Base-by-base conservation (phyloP, 768 basidiomycete genomes). In the Dioszegia crocea region DNA sequence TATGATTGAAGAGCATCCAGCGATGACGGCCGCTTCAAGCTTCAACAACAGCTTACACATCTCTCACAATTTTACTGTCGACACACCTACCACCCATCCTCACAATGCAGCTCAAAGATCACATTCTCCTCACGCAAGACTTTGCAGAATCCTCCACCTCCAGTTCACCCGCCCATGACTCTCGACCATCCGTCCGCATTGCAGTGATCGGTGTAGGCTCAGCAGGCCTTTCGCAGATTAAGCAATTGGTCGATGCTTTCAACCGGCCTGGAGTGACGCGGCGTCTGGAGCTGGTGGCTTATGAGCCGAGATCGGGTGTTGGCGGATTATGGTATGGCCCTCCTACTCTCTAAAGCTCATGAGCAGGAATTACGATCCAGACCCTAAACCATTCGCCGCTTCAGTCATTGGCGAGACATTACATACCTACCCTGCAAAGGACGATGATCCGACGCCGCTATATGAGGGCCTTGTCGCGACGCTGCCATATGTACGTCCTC, bases 291-390 rank as follows among this genome's bases (percentile, higher is more conserved):
- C 56, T 71, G 10, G 67, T 68, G 6, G 62, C 61, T 2, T 76
- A 48, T 54, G 74, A 76, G 48, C 47, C 54, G 24, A 59, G 61
- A 21, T 39, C 56, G 21, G 63, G 71, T 38, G 65, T 74, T 4
- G 74, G 74, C 0, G 74, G 74, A 12, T 59, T 66, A 41, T 76
- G 74, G 74, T 74, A 39, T n/a, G n/a, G n/a, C n/a, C n/a, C n/a
- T n/a, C n/a, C n/a, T n/a, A n/a, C n/a, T n/a, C n/a, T n/a, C n/a
- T n/a, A n/a, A n/a, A 26, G 19, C 8, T 49, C 43, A 38, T 43
- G 21, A 41, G 4, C 14, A 49, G 48, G 48, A 49, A 49, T 19
- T 49, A 49, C 30, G 48, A 49, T 49, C 14, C 12, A 6, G 30
- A 17, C 10, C 48, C 48, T 8, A 49, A 49, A 38, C 39, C 39